Conservation (phyloP, 1,139 yeast genomes). For the Kurtzmaniella quercitrusa region DNA sequence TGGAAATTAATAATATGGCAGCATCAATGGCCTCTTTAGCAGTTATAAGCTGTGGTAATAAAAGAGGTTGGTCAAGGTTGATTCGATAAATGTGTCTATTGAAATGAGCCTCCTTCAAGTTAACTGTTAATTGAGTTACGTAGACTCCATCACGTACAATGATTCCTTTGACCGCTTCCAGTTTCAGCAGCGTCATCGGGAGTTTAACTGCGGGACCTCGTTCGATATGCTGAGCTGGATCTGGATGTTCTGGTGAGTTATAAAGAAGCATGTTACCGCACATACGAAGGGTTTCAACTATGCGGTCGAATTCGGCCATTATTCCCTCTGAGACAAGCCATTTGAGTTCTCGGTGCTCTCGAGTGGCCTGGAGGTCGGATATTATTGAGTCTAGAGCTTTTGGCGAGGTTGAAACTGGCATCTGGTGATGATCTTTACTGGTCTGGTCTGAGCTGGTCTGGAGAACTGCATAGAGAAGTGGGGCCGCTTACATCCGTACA, state of each 20-base stretch:
- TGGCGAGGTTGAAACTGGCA: background rate
- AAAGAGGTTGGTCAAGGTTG: slow-evolving; percentile 25
- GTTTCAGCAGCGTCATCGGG: slow-evolving; percentile 36
- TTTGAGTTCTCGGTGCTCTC: slow-evolving; percentile 35
- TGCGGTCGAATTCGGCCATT: slow-evolving; percentile 36
- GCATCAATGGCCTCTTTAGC: slow-evolving; percentile 31
- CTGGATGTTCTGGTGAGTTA: slow-evolving; percentile 40
- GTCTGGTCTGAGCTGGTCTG: too few species aligned
- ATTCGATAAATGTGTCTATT: slow-evolving; percentile 27
- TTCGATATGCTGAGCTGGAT: slow-evolving; percentile 21
- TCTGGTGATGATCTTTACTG: background rate
- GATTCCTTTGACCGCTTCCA: slow-evolving; percentile 40
- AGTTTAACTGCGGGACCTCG: slow-evolving; percentile 38
- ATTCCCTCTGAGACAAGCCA: slow-evolving; percentile 34
- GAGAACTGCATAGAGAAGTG: background rate
- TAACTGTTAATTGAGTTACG: slow-evolving; percentile 28
- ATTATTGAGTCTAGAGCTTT: background rate
- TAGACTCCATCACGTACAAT: slow-evolving; percentile 40
- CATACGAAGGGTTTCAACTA: slow-evolving; percentile 37
- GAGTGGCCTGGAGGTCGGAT: slow-evolving; percentile 16
- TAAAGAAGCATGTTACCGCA: slow-evolving; percentile 36
- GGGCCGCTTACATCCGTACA: too few species aligned
- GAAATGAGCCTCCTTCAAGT: slow-evolving; percentile 28
- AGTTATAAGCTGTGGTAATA: slow-evolving; percentile 30
- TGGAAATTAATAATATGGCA: slow-evolving; percentile 24